These are phyloP conservation scores for Endogone sp. DNA, from an alignment of 192 early-diverging fungal genomes.

Conservation along the genomic window DNA sequence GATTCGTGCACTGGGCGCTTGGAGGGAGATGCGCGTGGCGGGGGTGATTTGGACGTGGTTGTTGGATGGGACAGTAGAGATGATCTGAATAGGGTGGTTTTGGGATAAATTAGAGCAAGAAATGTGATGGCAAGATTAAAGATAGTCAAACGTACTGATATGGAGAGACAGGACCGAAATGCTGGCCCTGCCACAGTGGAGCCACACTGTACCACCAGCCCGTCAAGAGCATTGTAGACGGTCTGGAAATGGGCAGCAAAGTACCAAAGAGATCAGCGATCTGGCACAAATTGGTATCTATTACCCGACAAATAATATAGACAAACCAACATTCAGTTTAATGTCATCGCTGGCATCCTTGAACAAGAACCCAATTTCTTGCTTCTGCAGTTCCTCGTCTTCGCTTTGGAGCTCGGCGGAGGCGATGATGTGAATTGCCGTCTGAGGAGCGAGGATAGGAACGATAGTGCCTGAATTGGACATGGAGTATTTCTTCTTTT, in stretches of 20 bases:
- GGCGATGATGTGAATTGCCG: neutral
- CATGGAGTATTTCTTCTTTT: neutral
- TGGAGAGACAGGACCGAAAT: neutral
- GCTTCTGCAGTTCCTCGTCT: neutral
- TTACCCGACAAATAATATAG: neutral
- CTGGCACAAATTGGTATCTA: neutral
- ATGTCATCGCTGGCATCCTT: neutral
- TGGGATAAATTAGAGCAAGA: neutral
- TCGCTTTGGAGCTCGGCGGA: neutral
- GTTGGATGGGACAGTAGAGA: neutral
- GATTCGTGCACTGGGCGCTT: neutral
- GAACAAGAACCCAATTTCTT: neutral
- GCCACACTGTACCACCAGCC: neutral
- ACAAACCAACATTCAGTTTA: neutral
- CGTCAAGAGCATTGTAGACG: neutral
- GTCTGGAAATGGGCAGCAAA: no score
- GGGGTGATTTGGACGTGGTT: neutral
- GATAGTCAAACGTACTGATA: neutral
- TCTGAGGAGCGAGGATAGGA: neutral
- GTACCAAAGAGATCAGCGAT: neutral
- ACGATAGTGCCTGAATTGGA: neutral
- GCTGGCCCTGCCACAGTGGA: neutral
- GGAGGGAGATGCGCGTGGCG: neutral
- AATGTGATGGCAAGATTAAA: neutral
- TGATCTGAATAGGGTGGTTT: neutral